Conservation (phyloP, 805 yeast genomes). For the Myxozyma mucilagina region DNA sequence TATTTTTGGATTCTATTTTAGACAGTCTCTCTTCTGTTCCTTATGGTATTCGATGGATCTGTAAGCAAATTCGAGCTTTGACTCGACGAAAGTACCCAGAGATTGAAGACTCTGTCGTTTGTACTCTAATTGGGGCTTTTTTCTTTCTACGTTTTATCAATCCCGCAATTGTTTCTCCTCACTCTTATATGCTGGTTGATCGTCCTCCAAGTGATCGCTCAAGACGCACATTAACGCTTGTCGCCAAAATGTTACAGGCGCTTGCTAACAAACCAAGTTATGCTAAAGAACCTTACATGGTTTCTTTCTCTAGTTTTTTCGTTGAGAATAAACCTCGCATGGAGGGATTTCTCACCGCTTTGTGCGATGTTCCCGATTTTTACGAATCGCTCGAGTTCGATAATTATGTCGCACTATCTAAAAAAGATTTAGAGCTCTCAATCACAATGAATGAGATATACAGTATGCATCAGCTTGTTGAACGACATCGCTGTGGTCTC, state of each 20-base stretch:
- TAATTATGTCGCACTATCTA: constrained; percentile 43
- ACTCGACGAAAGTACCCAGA: constrained; percentile 62
- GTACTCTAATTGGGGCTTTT: constrained; percentile 71
- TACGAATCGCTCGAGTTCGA: constrained; percentile 44
- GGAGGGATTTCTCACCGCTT: constrained; percentile 39
- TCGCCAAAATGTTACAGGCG: constrained; percentile 82
- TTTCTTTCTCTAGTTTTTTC: constrained; percentile 35
- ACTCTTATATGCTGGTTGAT: constrained; percentile 49
- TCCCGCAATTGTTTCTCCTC: constrained; percentile 91
- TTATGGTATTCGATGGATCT: constrained; percentile 65
- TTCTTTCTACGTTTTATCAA: constrained; percentile 77
- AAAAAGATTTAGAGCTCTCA: constrained; percentile 38
- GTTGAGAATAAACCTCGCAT: constrained; percentile 37
- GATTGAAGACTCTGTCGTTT: constrained; percentile 44
- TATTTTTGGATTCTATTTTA: constrained; percentile 54
- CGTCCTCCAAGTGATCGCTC: constrained; percentile 43
- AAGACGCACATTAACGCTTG: constrained; percentile 68
- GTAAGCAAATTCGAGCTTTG: constrained; percentile 62
- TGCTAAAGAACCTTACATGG: constrained; percentile 51
- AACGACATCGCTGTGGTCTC: constrained; percentile 35
- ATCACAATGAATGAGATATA: constrained; percentile 42
- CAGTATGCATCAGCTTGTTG: constrained; percentile 42
- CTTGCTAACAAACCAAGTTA: constrained; percentile 80
- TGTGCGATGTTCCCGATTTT: constrained; percentile 46
- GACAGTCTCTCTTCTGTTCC: constrained; percentile 63